Percentiles rank a stretch among this genome's conserved stretches.
Conservation (phyloP, 2,329 filamentous ascomycete species). For the Westerdykella ornata region DNA sequence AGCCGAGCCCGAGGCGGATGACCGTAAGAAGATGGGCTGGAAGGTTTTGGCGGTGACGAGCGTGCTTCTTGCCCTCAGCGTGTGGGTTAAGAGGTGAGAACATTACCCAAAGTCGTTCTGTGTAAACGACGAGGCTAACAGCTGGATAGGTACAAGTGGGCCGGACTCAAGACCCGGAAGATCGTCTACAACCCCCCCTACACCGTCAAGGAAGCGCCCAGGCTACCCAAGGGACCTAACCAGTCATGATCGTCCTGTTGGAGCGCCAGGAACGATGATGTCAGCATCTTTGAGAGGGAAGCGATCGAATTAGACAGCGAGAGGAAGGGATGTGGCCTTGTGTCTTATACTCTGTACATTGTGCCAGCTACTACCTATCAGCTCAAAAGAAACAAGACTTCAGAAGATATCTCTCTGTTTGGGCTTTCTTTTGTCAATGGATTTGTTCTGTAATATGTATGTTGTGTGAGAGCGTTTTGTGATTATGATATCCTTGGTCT, state of each 20-base stretch:
- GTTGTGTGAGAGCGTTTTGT: no score
- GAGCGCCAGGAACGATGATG: background rate
- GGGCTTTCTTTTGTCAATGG: background rate
- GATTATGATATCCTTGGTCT: no score
- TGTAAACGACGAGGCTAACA: constrained; percentile 19
- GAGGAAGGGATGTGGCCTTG: background rate
- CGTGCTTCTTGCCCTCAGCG: constrained; percentile 74
- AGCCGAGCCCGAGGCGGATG: constrained; percentile 97
- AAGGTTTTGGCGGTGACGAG: constrained; percentile 81
- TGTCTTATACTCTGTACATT: background rate
- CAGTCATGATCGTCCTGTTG: constrained; percentile 25
- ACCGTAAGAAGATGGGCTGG: constrained; percentile 99
- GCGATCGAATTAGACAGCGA: background rate
- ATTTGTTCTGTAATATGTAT: background rate
- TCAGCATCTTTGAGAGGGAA: background rate
- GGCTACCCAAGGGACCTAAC: constrained; percentile 29
- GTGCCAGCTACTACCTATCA: background rate
- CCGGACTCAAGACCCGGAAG: constrained; percentile 92
- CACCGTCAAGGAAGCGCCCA: constrained; percentile 24
- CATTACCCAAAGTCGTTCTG: background rate
- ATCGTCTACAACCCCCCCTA: constrained; percentile 73
- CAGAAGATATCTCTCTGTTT: background rate
- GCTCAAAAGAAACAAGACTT: constrained; percentile 1
- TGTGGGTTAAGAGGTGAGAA: constrained; percentile 84
- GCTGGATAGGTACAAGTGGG: constrained; percentile 77